Conservation (phyloP, 345 rosid genomes). For the Camelina laxa region DNA sequence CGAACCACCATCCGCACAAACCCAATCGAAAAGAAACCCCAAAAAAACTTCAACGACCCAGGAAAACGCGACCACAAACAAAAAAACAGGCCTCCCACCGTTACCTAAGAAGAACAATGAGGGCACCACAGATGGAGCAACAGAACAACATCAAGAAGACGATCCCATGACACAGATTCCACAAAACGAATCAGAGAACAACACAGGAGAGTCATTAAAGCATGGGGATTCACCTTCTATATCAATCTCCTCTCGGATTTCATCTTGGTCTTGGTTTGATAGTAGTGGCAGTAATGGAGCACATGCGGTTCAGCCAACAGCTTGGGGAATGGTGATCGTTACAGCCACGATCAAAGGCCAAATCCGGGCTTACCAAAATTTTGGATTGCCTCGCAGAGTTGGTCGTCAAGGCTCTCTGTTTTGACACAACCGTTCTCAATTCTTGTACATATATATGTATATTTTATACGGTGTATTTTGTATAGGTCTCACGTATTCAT, state of each 20-base stretch:
- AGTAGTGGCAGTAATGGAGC: conserved; percentile 51
- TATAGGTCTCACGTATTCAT: conserved; percentile 21
- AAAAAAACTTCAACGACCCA: conserved; percentile 47
- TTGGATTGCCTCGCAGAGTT: conserved; percentile 76
- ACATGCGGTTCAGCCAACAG: conserved; percentile 56
- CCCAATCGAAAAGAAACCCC: conserved; percentile 54
- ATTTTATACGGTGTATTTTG: background rate
- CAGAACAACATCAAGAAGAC: conserved; percentile 48
- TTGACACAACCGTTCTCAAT: conserved; percentile 20
- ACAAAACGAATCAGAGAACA: conserved; percentile 47
- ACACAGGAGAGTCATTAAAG: conserved; percentile 41
- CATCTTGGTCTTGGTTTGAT: conserved; percentile 77
- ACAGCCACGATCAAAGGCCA: conserved; percentile 86
- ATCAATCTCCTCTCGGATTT: conserved; percentile 53
- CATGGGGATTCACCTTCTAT: conserved; percentile 41
- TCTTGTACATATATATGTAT: conserved; percentile 18
- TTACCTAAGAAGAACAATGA: conserved; percentile 73
- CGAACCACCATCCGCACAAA: conserved; percentile 59
- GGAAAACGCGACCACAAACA: conserved; percentile 52
- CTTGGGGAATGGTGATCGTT: conserved; percentile 97
- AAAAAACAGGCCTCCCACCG: conserved; percentile 65
- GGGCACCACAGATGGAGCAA: conserved; percentile 42
- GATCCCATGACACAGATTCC: conserved; percentile 49
- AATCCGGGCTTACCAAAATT: conserved; percentile 82
- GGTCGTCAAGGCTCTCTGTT: conserved; percentile 64